Percentiles rank a stretch among this genome's conserved stretches.
Evolutionary conservation across 768 basidiomycete species (phyloP).

Genomic region (Boletus rufocinnamomeus): DNA sequence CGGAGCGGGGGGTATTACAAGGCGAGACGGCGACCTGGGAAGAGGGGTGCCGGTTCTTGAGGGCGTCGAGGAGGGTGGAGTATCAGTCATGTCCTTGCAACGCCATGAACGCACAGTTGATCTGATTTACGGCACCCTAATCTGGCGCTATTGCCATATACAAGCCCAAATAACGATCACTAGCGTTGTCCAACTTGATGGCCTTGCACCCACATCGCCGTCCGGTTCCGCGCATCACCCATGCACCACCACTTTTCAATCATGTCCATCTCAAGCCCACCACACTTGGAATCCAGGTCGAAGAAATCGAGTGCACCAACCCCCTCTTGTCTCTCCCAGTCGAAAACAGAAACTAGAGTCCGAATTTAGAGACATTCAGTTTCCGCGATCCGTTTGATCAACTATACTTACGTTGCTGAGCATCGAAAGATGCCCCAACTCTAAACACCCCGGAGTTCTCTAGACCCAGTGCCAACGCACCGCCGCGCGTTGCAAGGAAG

Average conservation of each 20-base stretch:
- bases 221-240: conserved; percentile 69
- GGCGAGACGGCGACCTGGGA: conserved; percentile 50
- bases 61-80: conserved; percentile 34
- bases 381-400: neutral
- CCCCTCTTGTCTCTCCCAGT: conserved; percentile 42
- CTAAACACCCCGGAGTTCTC: conserved; percentile 51
- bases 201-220: conserved; percentile 78
- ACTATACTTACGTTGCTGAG: conserved; percentile 62
- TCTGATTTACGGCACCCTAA: neutral
- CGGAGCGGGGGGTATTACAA: conserved; percentile 51
- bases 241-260: conserved; percentile 92
- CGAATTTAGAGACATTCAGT: neutral
- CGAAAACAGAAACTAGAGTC: conserved; percentile 48
- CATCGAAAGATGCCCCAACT: conserved; percentile 70
- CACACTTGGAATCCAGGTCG: conserved; percentile 33
- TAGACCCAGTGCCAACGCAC: conserved; percentile 70
- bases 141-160: conserved; percentile 12
- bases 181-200: conserved; percentile 11
- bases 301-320: conserved; percentile 75
- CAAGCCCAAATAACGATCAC: conserved; percentile 20
- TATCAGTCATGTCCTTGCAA: conserved; percentile 28
- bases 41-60: conserved; percentile 41
- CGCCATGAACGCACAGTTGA: conserved; percentile 4
- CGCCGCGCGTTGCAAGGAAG: conserved; percentile 81
- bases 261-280: conserved; percentile 46